Conservation (phyloP, 2,329 filamentous ascomycete genomes). For the Macrophomina phaseolina region DNA sequence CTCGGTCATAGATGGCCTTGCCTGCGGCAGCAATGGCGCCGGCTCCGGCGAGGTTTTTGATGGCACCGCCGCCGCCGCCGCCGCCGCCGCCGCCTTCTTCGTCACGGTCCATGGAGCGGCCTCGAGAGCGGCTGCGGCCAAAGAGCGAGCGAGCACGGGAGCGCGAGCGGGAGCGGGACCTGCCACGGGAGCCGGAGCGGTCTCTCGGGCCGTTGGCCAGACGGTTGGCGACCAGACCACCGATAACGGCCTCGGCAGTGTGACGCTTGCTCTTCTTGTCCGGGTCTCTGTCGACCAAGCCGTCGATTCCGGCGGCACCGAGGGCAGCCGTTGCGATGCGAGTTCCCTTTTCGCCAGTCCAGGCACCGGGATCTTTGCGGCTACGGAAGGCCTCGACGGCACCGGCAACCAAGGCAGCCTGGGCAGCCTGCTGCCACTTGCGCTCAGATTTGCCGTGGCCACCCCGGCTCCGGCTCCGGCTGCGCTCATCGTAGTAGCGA, state of each 20-base stretch:
- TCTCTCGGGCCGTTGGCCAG: constrained; percentile 80
- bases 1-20: constrained; percentile 60
- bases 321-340: constrained; percentile 86
- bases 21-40: constrained; percentile 57
- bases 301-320: constrained; percentile 85
- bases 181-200: constrained; percentile 64
- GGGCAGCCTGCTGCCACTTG: constrained; percentile 76
- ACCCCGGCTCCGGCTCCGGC: constrained; percentile 52
- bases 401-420: constrained; percentile 87
- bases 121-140: constrained; percentile 53
- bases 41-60: constrained; percentile 56
- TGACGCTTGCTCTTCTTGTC: constrained; percentile 80
- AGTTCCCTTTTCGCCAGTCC: constrained; percentile 90
- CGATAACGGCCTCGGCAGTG: constrained; percentile 84
- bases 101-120: constrained; percentile 58
- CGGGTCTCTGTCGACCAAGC: constrained; percentile 69
- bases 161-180: constrained; percentile 60
- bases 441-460: constrained; percentile 66
- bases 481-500: constrained; percentile 61
- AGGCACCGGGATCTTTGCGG: constrained; percentile 85
- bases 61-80: constrained; percentile 48
- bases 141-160: constrained; percentile 64
- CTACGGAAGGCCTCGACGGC: constrained; percentile 91
- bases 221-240: constrained; percentile 84
- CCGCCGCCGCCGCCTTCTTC: constrained; percentile 51